phyloP scores from a whole-genome alignment of 768 basidiomycete genomes.

The Trametes gibbosa region DNA sequence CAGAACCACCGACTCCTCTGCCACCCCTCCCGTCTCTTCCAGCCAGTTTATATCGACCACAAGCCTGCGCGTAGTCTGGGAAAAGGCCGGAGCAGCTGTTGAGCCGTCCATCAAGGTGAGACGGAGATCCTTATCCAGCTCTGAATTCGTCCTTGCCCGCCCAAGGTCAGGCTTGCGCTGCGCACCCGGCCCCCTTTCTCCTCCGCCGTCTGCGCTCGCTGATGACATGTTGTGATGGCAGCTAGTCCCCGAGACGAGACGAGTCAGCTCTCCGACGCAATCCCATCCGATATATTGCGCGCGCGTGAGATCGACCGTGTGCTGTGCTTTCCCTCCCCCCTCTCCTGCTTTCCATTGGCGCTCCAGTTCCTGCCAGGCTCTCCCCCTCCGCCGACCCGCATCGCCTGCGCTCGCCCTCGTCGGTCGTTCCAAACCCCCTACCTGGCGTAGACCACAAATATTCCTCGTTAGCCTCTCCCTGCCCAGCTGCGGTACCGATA shows the following conservation, averaged over 20 bases:
- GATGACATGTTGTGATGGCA: slow-evolving; percentile 1
- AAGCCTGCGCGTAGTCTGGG: neutral
- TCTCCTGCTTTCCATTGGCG: neutral
- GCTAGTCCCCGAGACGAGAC: neutral
- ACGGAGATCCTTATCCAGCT: slow-evolving; percentile 7
- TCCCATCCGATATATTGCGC: slow-evolving; percentile 12
- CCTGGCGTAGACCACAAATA: neutral
- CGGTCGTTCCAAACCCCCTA: slow-evolving; percentile 6
- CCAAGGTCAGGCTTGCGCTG: too few relatives aligned
- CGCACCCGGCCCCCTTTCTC: neutral
- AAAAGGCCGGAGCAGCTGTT: neutral
- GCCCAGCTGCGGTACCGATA: slow-evolving; percentile 13
- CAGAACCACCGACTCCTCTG: too few relatives aligned
- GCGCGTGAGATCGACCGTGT: neutral
- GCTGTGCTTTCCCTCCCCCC: neutral
- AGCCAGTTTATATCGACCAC: too few relatives aligned
- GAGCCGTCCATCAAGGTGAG: slow-evolving; percentile 6
- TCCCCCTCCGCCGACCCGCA: neutral
- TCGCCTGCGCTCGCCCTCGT: neutral
- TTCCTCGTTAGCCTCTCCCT: neutral
- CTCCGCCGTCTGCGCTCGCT: neutral
- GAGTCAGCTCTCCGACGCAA: slow-evolving; percentile 9
- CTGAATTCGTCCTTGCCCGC: neutral
- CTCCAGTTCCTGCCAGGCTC: neutral
- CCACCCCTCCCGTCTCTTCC: too few relatives aligned